Evolutionary conservation across 352 stramenopile species (phyloP), one percentile per base, ranked within the genome.

Genomic region (Phytophthora podocarpi): DNA sequence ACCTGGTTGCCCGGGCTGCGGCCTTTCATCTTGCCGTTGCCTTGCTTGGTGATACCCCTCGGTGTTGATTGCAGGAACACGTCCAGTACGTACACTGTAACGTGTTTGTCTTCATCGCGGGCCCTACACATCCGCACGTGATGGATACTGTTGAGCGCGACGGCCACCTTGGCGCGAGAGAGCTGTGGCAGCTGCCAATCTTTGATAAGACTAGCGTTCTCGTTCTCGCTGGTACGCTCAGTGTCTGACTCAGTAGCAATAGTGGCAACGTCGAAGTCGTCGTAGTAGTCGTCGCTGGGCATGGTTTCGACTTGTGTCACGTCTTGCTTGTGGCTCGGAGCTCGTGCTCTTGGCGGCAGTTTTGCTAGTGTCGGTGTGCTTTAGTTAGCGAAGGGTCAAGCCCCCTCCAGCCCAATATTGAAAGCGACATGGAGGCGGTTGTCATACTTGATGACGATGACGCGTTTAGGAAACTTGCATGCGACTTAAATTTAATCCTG

Each of bases 91-190:
- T 87, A 89, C 24, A 85, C 47, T 18, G 55, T 75, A 48, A 68
- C 64, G 42, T 65, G 21, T 39, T 36, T 49, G 20, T 59, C 53
- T 27, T 64, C 63, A 20, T 79, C 65, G 63, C 72, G 76, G 10
- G 68, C 62, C 4, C 51, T 60, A 37, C 28, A 56, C 46, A 91
- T 77, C 28, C 72, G 64, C 36, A 90, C 69, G 49, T 70, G 74
- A 35, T 79, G 70, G 26, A 91, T 74, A 53, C 76, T 78, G 60
- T 91, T 89, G 41, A 90, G 70, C 43, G 72, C 51, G 37, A 89
- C 59, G 20, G 78, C 74, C 41, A 64, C 28, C 40, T 74, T 74
- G 32, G 59, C 66, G 13, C 66, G 66, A 6, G 60, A 67, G n/a
- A 74, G 43, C 24, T 67, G 66, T 18, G 66, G 64, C n/a, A 74